Evolutionary conservation across 2,329 filamentous ascomycete genomes (phyloP), one percentile per base, ranked within the genome.

Genomic region (Emmonsiellopsis sp.): DNA sequence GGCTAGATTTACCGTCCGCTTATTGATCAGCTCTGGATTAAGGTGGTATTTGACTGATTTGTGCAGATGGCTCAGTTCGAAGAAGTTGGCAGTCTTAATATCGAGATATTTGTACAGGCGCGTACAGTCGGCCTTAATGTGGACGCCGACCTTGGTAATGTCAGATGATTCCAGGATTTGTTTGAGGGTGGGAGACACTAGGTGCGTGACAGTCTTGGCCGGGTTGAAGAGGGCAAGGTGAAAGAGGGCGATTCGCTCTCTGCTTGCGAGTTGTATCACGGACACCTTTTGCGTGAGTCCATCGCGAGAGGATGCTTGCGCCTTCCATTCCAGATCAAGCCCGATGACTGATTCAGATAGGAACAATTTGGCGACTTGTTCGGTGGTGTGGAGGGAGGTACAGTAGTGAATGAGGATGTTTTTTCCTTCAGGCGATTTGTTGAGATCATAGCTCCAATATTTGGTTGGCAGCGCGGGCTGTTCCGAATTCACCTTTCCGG

Each of bases 281-380:
- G 87, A 91, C 6, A 94, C 80, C 56, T 90, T 88, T 50, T 78
- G 74, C 58, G 86, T 85, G 3, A 83, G 70, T 2, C 76, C 74
- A 2, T 76, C 66, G 6, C 58, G 61, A 17, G 66, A 74, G 5
- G 64, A 71, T 0, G 81, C 76, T 5, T 78, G 72, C 1, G 74
- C 58, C 51, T 82, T 77, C 91, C 92, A 96, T 71, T 96, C 92
- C 57, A 96, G 77, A 63, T 96, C 91, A 56, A 96, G 89, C 0
- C 91, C 91, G n/a, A 96, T 66, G 2, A 94, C 70, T 40, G 81
- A 75, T 62, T 93, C 82, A 31, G 78, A 60, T 40, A 83, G 64
- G 60, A 96, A 95, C 54, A 85, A 77, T 54, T 79, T 68, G 14
- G 80, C 73, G 6, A 87, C 78, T 5, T 74, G 70, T 65, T 96